phyloP scores from a whole-genome alignment of 2,329 filamentous ascomycete species.

The Xylariaceae sp. region DNA sequence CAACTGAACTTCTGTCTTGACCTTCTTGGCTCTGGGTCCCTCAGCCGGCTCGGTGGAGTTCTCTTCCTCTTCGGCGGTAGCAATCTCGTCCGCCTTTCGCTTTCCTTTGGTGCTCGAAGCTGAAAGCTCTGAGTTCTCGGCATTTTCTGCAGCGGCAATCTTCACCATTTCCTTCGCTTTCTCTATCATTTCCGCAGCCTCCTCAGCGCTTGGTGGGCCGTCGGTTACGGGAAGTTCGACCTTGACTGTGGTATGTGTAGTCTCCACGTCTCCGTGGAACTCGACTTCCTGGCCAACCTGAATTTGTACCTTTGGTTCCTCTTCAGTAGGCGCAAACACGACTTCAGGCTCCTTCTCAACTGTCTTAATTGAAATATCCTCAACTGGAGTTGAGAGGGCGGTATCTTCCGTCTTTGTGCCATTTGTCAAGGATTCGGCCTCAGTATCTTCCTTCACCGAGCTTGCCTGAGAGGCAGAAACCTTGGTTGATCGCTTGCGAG shows the following conservation, averaged over 20 bases:
- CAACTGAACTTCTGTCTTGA: constrained; percentile 74
- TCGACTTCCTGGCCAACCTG: constrained; percentile 59
- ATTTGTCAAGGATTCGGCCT: constrained; percentile 21
- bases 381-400: constrained; percentile 39
- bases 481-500: constrained; percentile 51
- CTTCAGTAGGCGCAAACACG: constrained; percentile 49
- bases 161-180: constrained; percentile 87
- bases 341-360: constrained; percentile 47
- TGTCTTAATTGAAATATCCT: constrained; percentile 41
- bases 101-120: constrained; percentile 53
- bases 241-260: constrained; percentile 68
- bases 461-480: constrained; percentile 38
- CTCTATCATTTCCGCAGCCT: constrained; percentile 78
- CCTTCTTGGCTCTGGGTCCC: constrained; percentile 64
- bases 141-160: constrained; percentile 54
- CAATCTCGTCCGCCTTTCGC: constrained; percentile 71
- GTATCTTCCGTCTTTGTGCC: constrained; percentile 46
- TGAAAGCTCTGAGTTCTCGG: constrained; percentile 37
- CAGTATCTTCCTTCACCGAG: constrained; percentile 31
- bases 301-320: constrained; percentile 62
- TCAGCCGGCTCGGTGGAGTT: constrained; percentile 44
- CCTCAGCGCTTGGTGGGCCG: constrained; percentile 69
- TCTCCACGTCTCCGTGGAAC: constrained; percentile 55
- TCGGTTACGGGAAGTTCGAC: constrained; percentile 65
- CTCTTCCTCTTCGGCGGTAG: constrained; percentile 59